Evolutionary conservation across 257 asterid genomes (phyloP).

Genomic region (Solanum neorickii): DNA sequence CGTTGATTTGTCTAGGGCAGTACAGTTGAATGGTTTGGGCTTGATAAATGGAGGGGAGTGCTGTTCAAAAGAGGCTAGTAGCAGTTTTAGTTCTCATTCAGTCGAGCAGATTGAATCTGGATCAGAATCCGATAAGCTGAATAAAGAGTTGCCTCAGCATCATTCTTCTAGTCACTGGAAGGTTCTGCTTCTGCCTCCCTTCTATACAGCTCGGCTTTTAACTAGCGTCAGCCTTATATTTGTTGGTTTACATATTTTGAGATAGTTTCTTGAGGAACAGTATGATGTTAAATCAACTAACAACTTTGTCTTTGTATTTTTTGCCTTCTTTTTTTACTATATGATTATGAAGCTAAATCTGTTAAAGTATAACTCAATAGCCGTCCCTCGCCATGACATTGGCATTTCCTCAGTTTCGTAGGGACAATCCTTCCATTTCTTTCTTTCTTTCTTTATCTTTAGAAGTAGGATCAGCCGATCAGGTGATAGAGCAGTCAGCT

Average conservation of each 20-base stretch:
- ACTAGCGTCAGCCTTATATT: background rate
- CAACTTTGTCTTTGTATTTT: background rate
- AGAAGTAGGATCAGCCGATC: background rate
- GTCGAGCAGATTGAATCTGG: constrained; percentile 36
- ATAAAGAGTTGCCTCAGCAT: constrained; percentile 13
- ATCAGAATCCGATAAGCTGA: constrained; percentile 33
- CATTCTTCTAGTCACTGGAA: constrained; percentile 15
- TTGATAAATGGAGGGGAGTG: constrained; percentile 21
- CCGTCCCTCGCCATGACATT: background rate
- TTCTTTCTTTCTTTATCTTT: background rate
- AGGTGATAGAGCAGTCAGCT: background rate
- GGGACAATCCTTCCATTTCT: background rate
- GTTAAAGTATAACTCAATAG: background rate
- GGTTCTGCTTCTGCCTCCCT: constrained; percentile 9
- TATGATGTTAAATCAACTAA: background rate
- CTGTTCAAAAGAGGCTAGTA: constrained; percentile 40
- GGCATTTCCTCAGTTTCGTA: background rate
- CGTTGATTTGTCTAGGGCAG: constrained; percentile 21
- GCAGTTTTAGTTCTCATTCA: constrained; percentile 46
- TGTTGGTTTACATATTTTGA: background rate
- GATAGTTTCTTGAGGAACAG: background rate
- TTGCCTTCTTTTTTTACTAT: background rate
- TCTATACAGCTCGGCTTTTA: background rate
- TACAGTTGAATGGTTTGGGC: constrained; percentile 13
- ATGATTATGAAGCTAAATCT: background rate